These are phyloP conservation scores for Lepidium campestre DNA, from an alignment of 441 rosid species.

Conservation along the genomic window DNA sequence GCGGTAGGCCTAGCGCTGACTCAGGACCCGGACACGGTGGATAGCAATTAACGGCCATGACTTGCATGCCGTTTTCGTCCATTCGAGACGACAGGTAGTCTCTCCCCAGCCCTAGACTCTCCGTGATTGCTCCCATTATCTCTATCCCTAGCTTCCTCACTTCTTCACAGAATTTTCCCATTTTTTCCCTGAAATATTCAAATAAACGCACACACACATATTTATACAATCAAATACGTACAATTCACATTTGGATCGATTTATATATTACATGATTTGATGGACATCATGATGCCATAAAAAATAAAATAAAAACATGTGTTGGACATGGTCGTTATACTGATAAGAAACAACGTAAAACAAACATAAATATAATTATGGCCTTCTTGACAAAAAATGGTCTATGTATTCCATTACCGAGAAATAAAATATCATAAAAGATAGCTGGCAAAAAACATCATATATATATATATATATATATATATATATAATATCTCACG, in stretches of 20 bases:
- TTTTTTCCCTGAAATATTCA: constrained; percentile 37
- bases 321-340: background rate
- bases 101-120: constrained; percentile 51
- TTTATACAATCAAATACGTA: background rate
- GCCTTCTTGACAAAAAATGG: background rate
- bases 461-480: too few species aligned
- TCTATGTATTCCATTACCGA: background rate
- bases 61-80: constrained; percentile 54
- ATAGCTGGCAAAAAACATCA: background rate
- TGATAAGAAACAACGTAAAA: background rate
- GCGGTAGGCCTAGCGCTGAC: constrained; percentile 46
- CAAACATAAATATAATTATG: background rate
- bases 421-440: background rate
- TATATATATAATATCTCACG: too few species aligned
- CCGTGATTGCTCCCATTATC: constrained; percentile 41
- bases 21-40: constrained; percentile 56
- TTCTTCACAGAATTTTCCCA: constrained; percentile 45
- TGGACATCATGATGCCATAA: background rate
- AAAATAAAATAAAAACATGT: too few species aligned
- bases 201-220: background rate
- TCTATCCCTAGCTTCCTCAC: constrained; percentile 39
- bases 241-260: background rate
- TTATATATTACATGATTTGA: background rate
- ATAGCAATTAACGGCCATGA: constrained; percentile 50
- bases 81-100: constrained; percentile 32